Base-by-base conservation (phyloP, 192 early-diverging fungal genomes). In the Powellomyces hirtus region DNA sequence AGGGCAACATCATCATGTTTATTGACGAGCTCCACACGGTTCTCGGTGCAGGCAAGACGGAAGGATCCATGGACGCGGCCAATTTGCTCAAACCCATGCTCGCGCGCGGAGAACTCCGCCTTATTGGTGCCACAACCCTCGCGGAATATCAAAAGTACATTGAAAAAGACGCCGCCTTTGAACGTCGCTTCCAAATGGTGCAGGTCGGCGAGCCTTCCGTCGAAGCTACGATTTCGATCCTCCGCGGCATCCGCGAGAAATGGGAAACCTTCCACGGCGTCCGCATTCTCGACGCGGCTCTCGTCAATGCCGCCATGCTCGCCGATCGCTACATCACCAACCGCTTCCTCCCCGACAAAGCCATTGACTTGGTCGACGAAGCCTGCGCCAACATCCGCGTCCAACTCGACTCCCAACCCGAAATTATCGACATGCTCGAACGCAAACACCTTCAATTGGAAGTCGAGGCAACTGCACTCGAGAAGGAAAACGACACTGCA, bases 41-140 rank as follows among this genome's bases (percentile, higher is more conserved):
- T 16, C 83, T 99, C 24, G 97, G 97, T 5, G 96, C 95, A 38
- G 96, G 96, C 14, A 92, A 94, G 65, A 71, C 84, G 18, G 90
- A 95, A 36, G 97, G 96, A 10, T 81, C 90, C 36, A 93, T 97
- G 90, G 96, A 99, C 70, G 95, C 94, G 0, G 96, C 97, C 42
- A 99, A 99, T 73, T 66, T 99, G 57, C 80, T 99, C 49, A 98
- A 97, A 76, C 97, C 97, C 8, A 96, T 97, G 94, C 85, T 99
- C 8, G 96, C 97, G 3, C 89, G 97, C 63, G 97, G 97, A 30
- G 94, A 96, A 66, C 86, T 99, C 33, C 87, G 94, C 5, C 87
- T 94, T 52, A 96, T 98, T 75, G 97, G 97, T 51, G 96, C 96
- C 0, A 99, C 97, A 18, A 99, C 97, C 1, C 77, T 97, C 16